Percentiles rank a stretch among this genome's conserved stretches.
These are phyloP conservation scores for Suillus subluteus DNA, from an alignment of 768 basidiomycete genomes.

Conservation along the genomic window DNA sequence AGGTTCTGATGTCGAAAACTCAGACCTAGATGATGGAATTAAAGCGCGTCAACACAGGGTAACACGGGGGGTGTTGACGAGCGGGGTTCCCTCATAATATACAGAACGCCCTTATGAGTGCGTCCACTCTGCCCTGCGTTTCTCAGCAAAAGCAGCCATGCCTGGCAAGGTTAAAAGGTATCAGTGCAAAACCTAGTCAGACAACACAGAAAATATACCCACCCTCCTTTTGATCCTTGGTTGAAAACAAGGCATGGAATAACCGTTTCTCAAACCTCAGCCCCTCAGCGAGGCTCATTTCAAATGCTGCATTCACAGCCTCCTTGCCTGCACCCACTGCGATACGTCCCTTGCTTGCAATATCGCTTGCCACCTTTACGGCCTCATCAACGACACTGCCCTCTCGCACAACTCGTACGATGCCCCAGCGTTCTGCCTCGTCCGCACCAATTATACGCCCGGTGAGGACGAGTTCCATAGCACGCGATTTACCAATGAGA, in stretches of 20 bases:
- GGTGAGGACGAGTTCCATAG: slow-evolving; percentile 94
- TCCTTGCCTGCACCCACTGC: slow-evolving; percentile 91
- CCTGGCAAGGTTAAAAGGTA: slow-evolving; percentile 49
- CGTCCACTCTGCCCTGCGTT: slow-evolving; percentile 85
- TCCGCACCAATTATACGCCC: slow-evolving; percentile 80
- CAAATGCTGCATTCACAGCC: slow-evolving; percentile 91
- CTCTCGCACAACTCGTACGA: slow-evolving; percentile 79
- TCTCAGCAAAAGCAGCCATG: slow-evolving; percentile 94
- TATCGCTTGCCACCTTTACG: slow-evolving; percentile 72
- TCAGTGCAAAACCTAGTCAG: slow-evolving; percentile 6
- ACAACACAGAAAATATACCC: slow-evolving; percentile 28
- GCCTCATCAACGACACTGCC: slow-evolving; percentile 89
- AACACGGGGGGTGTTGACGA: not conserved
- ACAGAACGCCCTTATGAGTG: slow-evolving; percentile 39
- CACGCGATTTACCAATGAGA: slow-evolving; percentile 86
- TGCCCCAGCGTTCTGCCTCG: slow-evolving; percentile 87
- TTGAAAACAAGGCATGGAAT: slow-evolving; percentile 92
- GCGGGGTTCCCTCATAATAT: not conserved
- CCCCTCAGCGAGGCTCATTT: slow-evolving; percentile 81
- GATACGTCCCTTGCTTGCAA: slow-evolving; percentile 82
- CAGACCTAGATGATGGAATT: not conserved
- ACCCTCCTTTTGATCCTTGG: slow-evolving; percentile 96
- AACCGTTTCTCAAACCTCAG: slow-evolving; percentile 84
- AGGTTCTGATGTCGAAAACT: not conserved
- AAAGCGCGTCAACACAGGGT: not conserved